Base-by-base conservation (phyloP, 768 basidiomycete species). In the Phaeolepiota aurea region DNA sequence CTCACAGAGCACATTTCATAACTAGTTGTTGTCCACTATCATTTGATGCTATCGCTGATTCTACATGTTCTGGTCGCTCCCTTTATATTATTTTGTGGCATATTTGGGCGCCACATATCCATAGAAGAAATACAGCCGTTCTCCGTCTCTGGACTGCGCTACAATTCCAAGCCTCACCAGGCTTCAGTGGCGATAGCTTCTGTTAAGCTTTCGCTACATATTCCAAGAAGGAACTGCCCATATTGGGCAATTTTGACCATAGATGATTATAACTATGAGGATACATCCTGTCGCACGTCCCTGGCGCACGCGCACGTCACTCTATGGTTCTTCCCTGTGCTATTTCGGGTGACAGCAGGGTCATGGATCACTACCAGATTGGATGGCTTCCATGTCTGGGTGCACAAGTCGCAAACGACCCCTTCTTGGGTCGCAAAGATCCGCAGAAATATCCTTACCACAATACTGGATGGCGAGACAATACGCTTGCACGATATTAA, bases 401-500 rank as follows among this genome's bases (percentile, higher is more conserved):
- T 72, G 4, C 47, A 44, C 43, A 46, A 53, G 2, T 68, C 68
- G 15, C 45, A 55, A 22, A 41, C 44, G 32, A 64, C 61, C 4
- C 71, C 73, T 5, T 47, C 45, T 30, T 69, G 61, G 62, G 47
- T 71, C 4, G 49, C 58, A 41, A 38, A 32, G 4, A 49, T 70
- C 9, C 58, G 71, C 16, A 47, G 52, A 38, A 65, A 66, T 40
- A 42, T 71, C 23, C 49, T 69, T 14, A 49, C 56, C 14, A 64
- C 68, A 0, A 42, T 70, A 15, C 46, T 72, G 7, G 53, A 58
- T 7, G 71, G 69, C 23, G 62, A 70, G 19, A 56, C 64, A 21
- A 47, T 65, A 21, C 59, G 66, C 10, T 51, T 66, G 13, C 63
- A 70, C 46, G 51, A 66, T 35, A 53, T 69, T 38, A 49, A 55